A percentile compares a stretch with the other conserved stretches of the same genome.
phyloP scores from a whole-genome alignment of 176 grass and related monocot species.

The Calamus simplicifolius region DNA sequence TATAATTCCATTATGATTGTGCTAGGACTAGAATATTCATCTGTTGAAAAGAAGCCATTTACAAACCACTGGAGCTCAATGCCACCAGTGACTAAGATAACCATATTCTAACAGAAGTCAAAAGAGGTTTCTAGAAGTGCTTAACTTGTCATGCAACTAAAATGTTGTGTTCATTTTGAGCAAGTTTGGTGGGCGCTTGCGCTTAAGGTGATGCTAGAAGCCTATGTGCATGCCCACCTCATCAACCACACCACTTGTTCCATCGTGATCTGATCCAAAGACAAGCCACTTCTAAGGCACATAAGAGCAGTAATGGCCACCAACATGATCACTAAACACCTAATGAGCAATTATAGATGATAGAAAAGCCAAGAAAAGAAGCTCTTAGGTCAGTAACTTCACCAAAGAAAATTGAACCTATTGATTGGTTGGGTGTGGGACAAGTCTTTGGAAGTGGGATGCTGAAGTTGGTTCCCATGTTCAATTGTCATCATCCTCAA shows the following conservation, averaged over 20 bases:
- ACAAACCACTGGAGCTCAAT: neutral
- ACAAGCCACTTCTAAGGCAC: neutral
- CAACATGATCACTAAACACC: neutral
- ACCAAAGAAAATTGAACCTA: neutral
- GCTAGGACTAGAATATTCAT: neutral
- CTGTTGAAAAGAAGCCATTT: neutral
- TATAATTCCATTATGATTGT: constrained; percentile 34
- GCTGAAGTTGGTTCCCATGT: constrained; percentile 25
- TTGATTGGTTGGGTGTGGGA: neutral
- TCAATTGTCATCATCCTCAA: constrained; percentile 27
- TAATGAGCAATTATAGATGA: neutral
- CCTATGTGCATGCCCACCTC: neutral
- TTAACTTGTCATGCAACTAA: constrained; percentile 23
- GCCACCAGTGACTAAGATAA: neutral
- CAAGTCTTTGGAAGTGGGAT: constrained; percentile 14
- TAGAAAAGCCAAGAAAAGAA: neutral
- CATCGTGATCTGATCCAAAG: neutral
- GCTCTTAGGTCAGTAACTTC: neutral
- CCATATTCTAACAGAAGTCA: neutral
- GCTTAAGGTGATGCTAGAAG: too few species aligned
- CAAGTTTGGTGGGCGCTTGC: neutral
- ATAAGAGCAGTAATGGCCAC: neutral
- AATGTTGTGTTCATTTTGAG: neutral
- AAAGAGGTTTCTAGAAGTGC: constrained; percentile 6
- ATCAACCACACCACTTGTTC: neutral